phyloP scores from a whole-genome alignment of 2,329 filamentous ascomycete genomes.

The Xylaria sp. region DNA sequence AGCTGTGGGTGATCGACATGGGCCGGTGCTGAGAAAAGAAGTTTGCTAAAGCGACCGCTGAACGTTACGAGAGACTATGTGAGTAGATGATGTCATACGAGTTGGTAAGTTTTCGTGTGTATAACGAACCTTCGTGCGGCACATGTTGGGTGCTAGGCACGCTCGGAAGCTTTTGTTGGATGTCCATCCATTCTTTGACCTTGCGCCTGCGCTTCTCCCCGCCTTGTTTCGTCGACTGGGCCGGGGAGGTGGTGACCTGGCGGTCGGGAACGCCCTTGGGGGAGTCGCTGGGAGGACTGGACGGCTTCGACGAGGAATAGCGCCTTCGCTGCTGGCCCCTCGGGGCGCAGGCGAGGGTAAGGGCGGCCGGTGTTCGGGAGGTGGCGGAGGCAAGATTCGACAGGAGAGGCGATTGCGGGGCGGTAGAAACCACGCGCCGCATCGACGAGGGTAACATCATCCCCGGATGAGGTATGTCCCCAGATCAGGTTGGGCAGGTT shows the following conservation, averaged over 20 bases:
- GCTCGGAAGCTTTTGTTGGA: slow-evolving; percentile 65
- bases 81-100: slow-evolving; percentile 13
- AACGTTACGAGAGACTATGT: slow-evolving; percentile 63
- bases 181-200: slow-evolving; percentile 54
- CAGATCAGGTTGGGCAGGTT: not conserved
- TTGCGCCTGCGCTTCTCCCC: slow-evolving; percentile 63
- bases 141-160: slow-evolving; percentile 77
- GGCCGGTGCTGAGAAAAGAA: slow-evolving; percentile 97
- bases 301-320: slow-evolving; percentile 66
- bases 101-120: not conserved
- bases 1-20: slow-evolving; percentile 82
- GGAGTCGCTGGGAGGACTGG: slow-evolving; percentile 60
- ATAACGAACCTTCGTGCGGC: slow-evolving; percentile 61
- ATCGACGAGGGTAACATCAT: slow-evolving; percentile 60
- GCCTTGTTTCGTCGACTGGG: slow-evolving; percentile 48
- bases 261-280: slow-evolving; percentile 53
- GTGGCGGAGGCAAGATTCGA: slow-evolving; percentile 47
- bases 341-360: slow-evolving; percentile 42
- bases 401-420: slow-evolving; percentile 49
- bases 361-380: slow-evolving; percentile 43
- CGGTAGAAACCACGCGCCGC: slow-evolving; percentile 55
- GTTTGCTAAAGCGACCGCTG: slow-evolving; percentile 84
- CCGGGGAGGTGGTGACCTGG: slow-evolving; percentile 51
- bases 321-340: slow-evolving; percentile 52
- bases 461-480: slow-evolving; percentile 14